Percentiles rank a stretch among this genome's conserved stretches.
phyloP scores from a whole-genome alignment of 208 protist genomes.

The Lotmaria passim region DNA sequence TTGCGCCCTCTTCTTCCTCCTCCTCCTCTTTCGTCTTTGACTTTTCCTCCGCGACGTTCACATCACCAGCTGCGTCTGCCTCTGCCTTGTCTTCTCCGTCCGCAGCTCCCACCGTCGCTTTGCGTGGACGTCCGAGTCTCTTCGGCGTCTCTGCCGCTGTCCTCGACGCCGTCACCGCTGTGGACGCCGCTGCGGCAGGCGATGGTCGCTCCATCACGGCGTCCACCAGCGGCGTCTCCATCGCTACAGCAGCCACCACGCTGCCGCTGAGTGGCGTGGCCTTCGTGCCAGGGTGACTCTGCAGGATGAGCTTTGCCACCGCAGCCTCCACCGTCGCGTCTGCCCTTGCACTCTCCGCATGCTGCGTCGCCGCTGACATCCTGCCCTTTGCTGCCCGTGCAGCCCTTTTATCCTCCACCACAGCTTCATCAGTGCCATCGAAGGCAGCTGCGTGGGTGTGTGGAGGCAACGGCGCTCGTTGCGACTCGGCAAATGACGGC shows the following conservation, averaged over 20 bases:
- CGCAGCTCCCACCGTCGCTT: background rate
- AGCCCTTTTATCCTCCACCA: background rate
- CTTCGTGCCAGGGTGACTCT: background rate
- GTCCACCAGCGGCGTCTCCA: slow-evolving; percentile 24
- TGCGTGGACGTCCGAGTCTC: slow-evolving; percentile 1
- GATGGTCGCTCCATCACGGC: background rate
- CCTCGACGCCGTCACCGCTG: background rate
- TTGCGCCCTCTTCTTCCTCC: background rate
- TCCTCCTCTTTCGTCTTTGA: background rate
- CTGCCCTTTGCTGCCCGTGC: background rate
- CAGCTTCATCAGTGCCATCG: background rate
- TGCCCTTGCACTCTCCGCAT: background rate
- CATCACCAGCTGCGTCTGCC: background rate
- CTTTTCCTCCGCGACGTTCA: background rate
- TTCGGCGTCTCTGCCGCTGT: background rate
- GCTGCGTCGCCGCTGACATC: background rate
- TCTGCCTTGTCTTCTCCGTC: background rate
- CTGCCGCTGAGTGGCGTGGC: background rate
- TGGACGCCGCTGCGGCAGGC: slow-evolving; percentile 5
- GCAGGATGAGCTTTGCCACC: slow-evolving; percentile 8
- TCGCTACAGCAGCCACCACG: background rate
- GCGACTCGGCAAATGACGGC: slow-evolving; percentile 9
- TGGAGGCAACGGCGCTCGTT: background rate
- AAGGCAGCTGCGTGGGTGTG: background rate
- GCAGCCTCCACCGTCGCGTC: slow-evolving; percentile 5